Evolutionary conservation across 2,329 filamentous ascomycete species (phyloP), one percentile per base, ranked within the genome.

Genomic region (Penicillium sp.): DNA sequence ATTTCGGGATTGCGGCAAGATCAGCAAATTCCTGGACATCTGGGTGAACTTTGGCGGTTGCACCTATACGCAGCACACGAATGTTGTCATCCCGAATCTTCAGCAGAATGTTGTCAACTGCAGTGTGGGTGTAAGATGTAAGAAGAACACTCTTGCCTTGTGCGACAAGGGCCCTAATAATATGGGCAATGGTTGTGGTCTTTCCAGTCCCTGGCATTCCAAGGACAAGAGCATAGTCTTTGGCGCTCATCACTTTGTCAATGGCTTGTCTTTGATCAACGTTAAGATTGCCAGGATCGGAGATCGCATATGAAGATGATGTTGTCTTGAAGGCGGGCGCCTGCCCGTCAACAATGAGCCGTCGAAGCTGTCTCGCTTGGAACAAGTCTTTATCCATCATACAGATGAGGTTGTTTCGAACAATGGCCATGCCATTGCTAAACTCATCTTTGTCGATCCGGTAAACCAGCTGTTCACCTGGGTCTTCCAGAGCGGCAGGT

Each of bases 181-280:
- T 97, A 71, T 97, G 92, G 5, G 93, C 92, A 68, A 99, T 97
- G 0, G 94, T 99, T 0, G 94, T 99, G 3, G 94, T 99, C 75
- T 99, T 99, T 56, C 94, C 94, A 0, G 94, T 99, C 8, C 94
- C 94, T 2, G 94, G 94, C 94, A 99, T 99, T 29, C 94, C 94
- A 20, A 99, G 84, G 13, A 99, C 92, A n/a, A 99, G 81, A 8
- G 94, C 93, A 73, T 97, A 99, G 76, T 99, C 92, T 64, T 89
- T 85, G 3, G 94, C 93, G 67, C 89, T 91, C 89, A 99, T 95
- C 38, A 99, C 93, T 74, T 97, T 97, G 64, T 91, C 84, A 50
- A 99, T 92, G 0, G 94, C 94, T 56, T 81, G 82, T 67, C 82
- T 86, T 73, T 99, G 94, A 69, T 97, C 94, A 10, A 89, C 80